Base-by-base conservation (phyloP, 352 stramenopile genomes). In the Globisporangium canariense region DNA sequence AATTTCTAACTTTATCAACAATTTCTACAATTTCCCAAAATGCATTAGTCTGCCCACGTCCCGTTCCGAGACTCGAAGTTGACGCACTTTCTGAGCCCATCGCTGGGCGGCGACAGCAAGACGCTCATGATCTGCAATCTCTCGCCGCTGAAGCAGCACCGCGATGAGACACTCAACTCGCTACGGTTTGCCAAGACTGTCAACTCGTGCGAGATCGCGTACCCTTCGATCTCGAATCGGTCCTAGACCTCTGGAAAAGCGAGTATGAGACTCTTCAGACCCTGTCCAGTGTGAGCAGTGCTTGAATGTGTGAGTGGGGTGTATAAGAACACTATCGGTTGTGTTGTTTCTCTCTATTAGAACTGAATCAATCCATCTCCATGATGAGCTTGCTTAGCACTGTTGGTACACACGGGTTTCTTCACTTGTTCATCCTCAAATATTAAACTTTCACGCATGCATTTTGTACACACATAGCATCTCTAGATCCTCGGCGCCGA, bases 121-220 rank as follows among this genome's bases (percentile, higher is more conserved):
- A 94, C 88, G 22, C 77, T 97, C 41, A 96, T 97, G 89, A 97
- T 97, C 57, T 96, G 86, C 68, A 96, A 94, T 54, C 67, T 97
- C 38, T 96, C 87, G 38, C 89, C 89, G 9, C 67, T 94, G 16
- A 62, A 64, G 1, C 70, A 85, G 55, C 81, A 96, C 47, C 82
- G 86, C 11, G 81, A 95, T 55, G 89, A 96, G 63, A 93, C 83
- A 41, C 75, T 96, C 8, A 95, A 94, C 69, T 94, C 88, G 2
- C 70, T 96, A 22, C 81, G 89, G 2, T 96, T 96, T 45, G 89
- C 89, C 18, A 93, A 94, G 73, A 94, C 84, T 25, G 89, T 94
- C 34, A 94, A 95, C 69, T 88, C 85, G 47, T 97, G 89, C 70
- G 88, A 94, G 65, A 91, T 94, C 46, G 75, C 87, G 16, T 88